A percentile compares a stretch with the other conserved stretches of the same genome.
phyloP scores from a whole-genome alignment of 2,329 filamentous ascomycete species.

The Exophiala calicioides region DNA sequence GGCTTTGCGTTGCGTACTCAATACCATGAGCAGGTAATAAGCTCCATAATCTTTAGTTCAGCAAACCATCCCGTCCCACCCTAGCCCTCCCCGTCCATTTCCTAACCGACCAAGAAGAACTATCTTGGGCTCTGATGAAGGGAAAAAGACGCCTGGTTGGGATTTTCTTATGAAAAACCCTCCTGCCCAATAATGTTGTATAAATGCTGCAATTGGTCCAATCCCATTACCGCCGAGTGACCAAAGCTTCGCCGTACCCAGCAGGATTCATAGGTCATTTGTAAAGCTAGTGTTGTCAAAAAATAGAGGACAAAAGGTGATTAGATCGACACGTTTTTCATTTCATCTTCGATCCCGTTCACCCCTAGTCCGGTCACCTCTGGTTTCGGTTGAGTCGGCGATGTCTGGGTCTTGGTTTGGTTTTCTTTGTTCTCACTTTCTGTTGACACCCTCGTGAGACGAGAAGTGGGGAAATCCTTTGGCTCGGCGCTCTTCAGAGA shows the following conservation, averaged over 20 bases:
- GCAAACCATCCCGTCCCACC: too few relatives aligned
- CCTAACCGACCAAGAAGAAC: background rate
- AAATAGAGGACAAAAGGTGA: conserved; percentile 3
- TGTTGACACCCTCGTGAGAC: conserved; percentile 25
- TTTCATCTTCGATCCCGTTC: conserved; percentile 43
- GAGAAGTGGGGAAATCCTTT: conserved; percentile 27
- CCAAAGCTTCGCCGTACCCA: conserved; percentile 21
- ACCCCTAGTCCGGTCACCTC: conserved; percentile 40
- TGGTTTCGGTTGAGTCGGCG: conserved; percentile 35
- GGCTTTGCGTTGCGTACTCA: too few relatives aligned
- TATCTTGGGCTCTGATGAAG: background rate
- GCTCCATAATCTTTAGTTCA: background rate
- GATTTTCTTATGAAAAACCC: background rate
- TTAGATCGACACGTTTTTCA: conserved; percentile 52
- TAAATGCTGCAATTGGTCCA: background rate
- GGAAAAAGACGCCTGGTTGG: background rate
- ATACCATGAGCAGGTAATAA: too few relatives aligned
- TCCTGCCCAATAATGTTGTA: background rate
- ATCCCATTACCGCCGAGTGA: conserved; percentile 2
- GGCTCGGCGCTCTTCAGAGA: conserved; percentile 25
- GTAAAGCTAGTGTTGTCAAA: conserved; percentile 8
- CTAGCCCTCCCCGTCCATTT: too few relatives aligned
- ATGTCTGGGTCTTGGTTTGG: too few relatives aligned
- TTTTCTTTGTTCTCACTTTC: conserved; percentile 36
- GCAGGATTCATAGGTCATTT: conserved; percentile 8